Evolutionary conservation across 495 filamentous ascomycete species (phyloP), one percentile per base, ranked within the genome.

Genomic region (Hypomontagnella monticulosa): DNA sequence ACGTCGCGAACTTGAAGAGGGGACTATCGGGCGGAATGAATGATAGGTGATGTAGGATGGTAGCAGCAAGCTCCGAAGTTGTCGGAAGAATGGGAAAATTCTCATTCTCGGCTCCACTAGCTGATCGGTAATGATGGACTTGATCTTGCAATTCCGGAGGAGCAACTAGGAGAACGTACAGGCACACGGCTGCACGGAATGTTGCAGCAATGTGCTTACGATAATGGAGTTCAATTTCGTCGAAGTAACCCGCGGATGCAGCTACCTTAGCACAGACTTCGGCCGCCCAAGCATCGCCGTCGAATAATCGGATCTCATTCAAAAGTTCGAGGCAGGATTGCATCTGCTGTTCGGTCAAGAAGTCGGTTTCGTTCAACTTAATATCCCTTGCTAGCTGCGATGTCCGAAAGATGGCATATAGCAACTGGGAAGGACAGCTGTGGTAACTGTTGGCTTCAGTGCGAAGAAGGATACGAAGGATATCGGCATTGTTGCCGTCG

Each of bases 1-100:
- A 88, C 0, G 84, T 75, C 0, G 82, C 80, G 14, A 80, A 86
- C 50, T 88, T 88, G 67, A 86, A 80, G 12, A 83, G 61, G 0
- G 76, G 66, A 3, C 78, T 73, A 4, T 84, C 72, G 14, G 78
- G 69, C n/a, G 78, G 75, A 30, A 88, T 67, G 14, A 63, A 71
- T 9, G 76, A 72, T 18, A 87, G 73, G 42, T 82, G 62, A 0
- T 71, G 57, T 0, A 84, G 59, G 3, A 85, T 74, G 18, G 85
- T 81, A 0, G 58, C 62, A 4, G 81, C 71, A 9, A 83, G 66
- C 4, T 75, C 75, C 11, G 79, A 75, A 57, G 61, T 80, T 0
- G 66, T 65, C 0, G 81, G 62, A 0, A 84, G 67, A 41, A 83
- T 78, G 0, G 61, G 65, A 11, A 82, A 65, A 19, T 78, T 46